These are phyloP conservation scores for Canavalia gladiata DNA, from an alignment of 306 rosid species.

Conservation along the genomic window DNA sequence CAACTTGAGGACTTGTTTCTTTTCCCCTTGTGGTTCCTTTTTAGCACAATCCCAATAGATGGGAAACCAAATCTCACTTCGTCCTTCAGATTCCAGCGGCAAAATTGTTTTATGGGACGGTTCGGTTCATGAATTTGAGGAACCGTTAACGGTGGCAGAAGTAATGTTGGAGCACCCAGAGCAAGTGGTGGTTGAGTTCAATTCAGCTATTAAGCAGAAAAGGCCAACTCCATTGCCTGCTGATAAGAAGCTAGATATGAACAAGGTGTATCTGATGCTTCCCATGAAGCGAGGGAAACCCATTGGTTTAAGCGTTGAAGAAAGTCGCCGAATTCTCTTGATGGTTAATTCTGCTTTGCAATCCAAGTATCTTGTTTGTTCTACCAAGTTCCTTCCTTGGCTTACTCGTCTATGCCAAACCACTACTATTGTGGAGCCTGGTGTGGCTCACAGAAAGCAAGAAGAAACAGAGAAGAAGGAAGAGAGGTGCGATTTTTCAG, in stretches of 20 bases:
- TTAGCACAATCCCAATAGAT: constrained; percentile 31
- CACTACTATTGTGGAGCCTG: constrained; percentile 29
- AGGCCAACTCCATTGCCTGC: constrained; percentile 77
- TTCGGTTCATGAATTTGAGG: constrained; percentile 65
- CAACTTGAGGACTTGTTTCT: too few relatives aligned
- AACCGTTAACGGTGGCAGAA: constrained; percentile 73
- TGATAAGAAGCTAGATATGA: constrained; percentile 66
- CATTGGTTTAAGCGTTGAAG: constrained; percentile 55
- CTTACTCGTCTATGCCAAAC: constrained; percentile 63
- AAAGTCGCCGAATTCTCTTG: constrained; percentile 56
- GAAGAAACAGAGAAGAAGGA: constrained; percentile 25
- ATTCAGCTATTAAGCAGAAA: constrained; percentile 57
- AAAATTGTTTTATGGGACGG: constrained; percentile 78
- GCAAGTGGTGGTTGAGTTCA: constrained; percentile 78
- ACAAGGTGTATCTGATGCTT: constrained; percentile 73
- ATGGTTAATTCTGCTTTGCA: constrained; percentile 56
- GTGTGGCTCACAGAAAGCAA: constrained; percentile 39
- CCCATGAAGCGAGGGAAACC: constrained; percentile 82
- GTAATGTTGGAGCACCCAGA: constrained; percentile 89
- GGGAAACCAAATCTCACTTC: constrained; percentile 72
- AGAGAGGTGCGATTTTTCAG: constrained; percentile 45
- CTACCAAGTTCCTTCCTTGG: constrained; percentile 64
- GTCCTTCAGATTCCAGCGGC: constrained; percentile 37
- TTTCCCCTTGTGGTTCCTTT: too few relatives aligned
- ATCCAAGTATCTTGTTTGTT: constrained; percentile 49